Evolutionary conservation across 2,329 filamentous ascomycete genomes (phyloP), one percentile per base, ranked within the genome.

Genomic region (Chalaropsis ovoidea): DNA sequence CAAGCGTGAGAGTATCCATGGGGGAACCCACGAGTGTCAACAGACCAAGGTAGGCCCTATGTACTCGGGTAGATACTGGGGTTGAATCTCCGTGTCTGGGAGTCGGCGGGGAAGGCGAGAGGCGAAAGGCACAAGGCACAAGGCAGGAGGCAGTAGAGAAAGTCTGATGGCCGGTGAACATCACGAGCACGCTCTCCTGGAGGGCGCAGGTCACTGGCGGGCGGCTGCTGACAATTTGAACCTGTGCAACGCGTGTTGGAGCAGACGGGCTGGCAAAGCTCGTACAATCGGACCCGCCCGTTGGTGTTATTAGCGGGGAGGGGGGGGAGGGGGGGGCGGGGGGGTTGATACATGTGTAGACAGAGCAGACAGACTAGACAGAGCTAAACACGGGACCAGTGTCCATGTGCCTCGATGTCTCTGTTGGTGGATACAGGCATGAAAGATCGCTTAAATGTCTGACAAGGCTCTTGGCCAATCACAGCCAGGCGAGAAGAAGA

Each of bases 241-340:
- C 45, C 17, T 22, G 45, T 49, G 22, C 45, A 49, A 49, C 45
- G 22, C 22, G 13, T 19, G 43, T 11, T 49, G 45, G 45, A 49
- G 45, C 4, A 19, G 45, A 49, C 19, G n/a, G n/a, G 11, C 45
- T 22, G 11, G 45, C 17, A 11, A 49, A 22, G 45, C 45, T 22
- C 45, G 19, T n/a, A n/a, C 43, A 19, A 22, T 17, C 11, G 45
- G n/a, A n/a, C n/a, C 45, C 10, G 17, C n/a, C 45, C 17, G 45
- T 22, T 49, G 45, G 45, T 49, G n/a, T 49, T n/a, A 49, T 49
- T n/a, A 49, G 45, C 45, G 45, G 45, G 45, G 45, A 19, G 45
- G 3, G 45, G n/a, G 45, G 17, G 45, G 3, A 49, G 22, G 19
- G 45, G 15, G 8, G n/a, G 17, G 19, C n/a, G 17, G 45, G 10